A percentile compares a stretch with the other conserved stretches of the same genome.
These are phyloP conservation scores for Graphiopsis chlorocephala DNA, from an alignment of 2,329 filamentous ascomycete species.

Conservation along the genomic window DNA sequence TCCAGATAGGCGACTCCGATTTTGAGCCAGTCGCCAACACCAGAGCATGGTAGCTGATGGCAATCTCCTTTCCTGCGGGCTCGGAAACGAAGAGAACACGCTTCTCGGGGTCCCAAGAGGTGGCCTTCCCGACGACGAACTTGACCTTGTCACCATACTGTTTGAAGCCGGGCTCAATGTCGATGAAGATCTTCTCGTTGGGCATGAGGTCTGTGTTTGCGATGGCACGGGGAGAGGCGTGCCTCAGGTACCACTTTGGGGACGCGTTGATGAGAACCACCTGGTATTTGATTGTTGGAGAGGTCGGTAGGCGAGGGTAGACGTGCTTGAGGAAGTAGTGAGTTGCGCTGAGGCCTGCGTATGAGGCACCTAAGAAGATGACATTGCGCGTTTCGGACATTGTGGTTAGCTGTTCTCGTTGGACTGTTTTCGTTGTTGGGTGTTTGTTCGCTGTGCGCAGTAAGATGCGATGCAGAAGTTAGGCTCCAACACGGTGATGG, in stretches of 20 bases:
- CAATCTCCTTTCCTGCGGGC: slow-evolving; percentile 28
- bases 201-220: slow-evolving; percentile 45
- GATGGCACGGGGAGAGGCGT: slow-evolving; percentile 44
- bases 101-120: slow-evolving; percentile 40
- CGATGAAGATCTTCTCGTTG: slow-evolving; percentile 46
- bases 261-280: slow-evolving; percentile 52
- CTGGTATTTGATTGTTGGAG: slow-evolving; percentile 39
- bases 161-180: slow-evolving; percentile 47
- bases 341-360: slow-evolving; percentile 48
- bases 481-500: not conserved
- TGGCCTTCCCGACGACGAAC: slow-evolving; percentile 50
- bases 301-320: slow-evolving; percentile 38
- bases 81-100: slow-evolving; percentile 43
- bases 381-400: slow-evolving; percentile 37
- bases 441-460: not conserved
- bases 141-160: slow-evolving; percentile 45
- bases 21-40: slow-evolving; percentile 53
- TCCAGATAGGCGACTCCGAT: slow-evolving; percentile 42
- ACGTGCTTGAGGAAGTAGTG: slow-evolving; percentile 53
- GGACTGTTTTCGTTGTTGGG: not conserved
- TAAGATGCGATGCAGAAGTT: not conserved
- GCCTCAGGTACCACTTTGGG: slow-evolving; percentile 50
- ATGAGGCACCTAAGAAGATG: slow-evolving; percentile 52
- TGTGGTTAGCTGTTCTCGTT: not conserved
- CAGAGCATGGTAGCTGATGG: slow-evolving; percentile 49